These are phyloP conservation scores for Monilinia fructicola DNA, from an alignment of 2,329 filamentous ascomycete species.

Conservation along the genomic window DNA sequence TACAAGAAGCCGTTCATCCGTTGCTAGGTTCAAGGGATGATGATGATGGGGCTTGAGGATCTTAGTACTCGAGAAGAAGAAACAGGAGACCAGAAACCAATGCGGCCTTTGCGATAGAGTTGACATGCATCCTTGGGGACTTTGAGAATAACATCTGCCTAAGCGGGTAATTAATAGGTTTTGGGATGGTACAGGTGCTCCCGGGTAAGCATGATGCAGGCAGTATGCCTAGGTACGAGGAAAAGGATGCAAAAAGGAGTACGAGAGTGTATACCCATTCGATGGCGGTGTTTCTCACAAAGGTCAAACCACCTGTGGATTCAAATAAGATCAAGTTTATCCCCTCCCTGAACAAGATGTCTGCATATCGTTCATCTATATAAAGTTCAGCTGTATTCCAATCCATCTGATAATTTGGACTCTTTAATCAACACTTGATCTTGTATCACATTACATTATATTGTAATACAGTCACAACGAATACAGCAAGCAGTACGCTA, in stretches of 20 bases:
- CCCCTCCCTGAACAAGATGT: background rate
- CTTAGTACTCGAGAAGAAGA: background rate
- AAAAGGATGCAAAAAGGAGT: background rate
- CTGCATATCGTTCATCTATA: background rate
- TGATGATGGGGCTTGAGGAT: background rate
- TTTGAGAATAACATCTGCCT: background rate
- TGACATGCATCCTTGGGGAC: background rate
- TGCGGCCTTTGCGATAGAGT: background rate
- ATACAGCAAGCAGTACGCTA: background rate
- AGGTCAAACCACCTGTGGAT: background rate
- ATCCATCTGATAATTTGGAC: constrained; percentile 4
- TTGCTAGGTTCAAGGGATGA: background rate
- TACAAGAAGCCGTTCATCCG: background rate
- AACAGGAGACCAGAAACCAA: background rate
- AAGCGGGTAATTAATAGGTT: background rate
- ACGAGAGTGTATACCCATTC: background rate
- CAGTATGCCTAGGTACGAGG: background rate
- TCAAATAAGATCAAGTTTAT: background rate
- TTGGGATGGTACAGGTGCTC: background rate
- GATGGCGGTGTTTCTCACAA: background rate
- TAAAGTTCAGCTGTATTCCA: background rate
- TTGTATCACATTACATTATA: constrained; percentile 6
- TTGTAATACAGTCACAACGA: background rate
- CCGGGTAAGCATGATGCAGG: background rate
- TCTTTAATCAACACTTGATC: background rate